phyloP scores from a whole-genome alignment of 2,329 filamentous ascomycete species.

The Waltergamsia citrina region DNA sequence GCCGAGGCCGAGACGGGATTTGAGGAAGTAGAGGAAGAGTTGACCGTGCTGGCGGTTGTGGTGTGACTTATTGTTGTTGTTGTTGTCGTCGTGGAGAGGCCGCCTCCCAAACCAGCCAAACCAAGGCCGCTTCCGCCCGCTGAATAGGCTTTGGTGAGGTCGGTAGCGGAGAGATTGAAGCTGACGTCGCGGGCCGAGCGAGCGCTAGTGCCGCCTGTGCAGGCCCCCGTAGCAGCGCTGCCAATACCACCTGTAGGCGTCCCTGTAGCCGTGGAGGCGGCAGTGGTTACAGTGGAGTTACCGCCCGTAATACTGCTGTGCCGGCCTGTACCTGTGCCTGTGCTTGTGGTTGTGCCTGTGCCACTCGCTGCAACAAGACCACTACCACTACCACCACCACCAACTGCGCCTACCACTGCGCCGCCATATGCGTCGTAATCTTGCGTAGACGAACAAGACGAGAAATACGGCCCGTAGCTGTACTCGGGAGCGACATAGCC shows the following conservation, averaged over 20 bases:
- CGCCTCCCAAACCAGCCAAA: too few species aligned
- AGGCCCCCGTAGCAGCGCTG: too few species aligned
- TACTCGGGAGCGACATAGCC: constrained; percentile 13
- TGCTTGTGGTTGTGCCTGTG: background rate
- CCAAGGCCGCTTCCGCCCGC: background rate
- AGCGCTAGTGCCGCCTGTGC: background rate
- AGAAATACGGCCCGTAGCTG: constrained; percentile 6
- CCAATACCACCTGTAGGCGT: background rate
- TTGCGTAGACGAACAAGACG: constrained; percentile 8
- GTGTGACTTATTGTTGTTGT: background rate
- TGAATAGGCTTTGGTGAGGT: constrained; percentile 10
- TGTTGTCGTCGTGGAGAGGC: constrained; percentile 18
- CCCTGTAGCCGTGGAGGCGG: background rate
- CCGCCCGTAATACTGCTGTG: too few species aligned
- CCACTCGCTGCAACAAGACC: too few species aligned
- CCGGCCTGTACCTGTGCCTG: background rate
- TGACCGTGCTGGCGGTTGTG: background rate
- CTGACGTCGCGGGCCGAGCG: constrained; percentile 27
- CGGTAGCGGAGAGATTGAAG: constrained; percentile 30
- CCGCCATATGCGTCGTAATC: constrained; percentile 9
- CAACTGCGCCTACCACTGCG: too few species aligned
- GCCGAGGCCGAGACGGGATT: background rate
- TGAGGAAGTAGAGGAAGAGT: constrained; percentile 15
- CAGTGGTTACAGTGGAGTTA: too few species aligned
- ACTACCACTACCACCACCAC: too few species aligned